phyloP scores from a whole-genome alignment of 1,284 basidiomycete genomes.

The Irpex rosettiformis region DNA sequence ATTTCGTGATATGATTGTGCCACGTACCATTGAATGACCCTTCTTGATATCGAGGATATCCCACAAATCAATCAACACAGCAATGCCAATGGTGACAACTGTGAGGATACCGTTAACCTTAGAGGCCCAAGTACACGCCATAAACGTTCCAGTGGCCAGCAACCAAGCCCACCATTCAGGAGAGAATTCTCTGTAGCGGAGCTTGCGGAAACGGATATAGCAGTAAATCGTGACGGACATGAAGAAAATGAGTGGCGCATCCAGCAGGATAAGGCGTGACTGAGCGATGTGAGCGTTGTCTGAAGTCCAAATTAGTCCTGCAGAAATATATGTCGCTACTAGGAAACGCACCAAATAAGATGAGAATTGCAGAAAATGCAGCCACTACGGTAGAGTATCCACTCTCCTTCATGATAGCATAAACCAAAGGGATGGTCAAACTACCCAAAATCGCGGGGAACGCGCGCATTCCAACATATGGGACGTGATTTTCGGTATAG shows the following conservation, averaged over 20 bases:
- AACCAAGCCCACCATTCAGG: conserved; percentile 96
- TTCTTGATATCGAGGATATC: conserved; percentile 87
- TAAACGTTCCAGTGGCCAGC: conserved; percentile 83
- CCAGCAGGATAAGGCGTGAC: conserved; percentile 93
- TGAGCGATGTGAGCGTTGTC: conserved; percentile 97
- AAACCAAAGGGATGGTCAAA: conserved; percentile 88
- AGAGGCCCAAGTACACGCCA: conserved; percentile 95
- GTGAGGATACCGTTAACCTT: conserved; percentile 98
- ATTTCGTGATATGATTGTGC: background rate
- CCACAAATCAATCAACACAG: conserved; percentile 95
- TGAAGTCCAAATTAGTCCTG: conserved; percentile 30
- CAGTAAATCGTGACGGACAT: conserved; percentile 91
- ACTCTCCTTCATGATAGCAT: conserved; percentile 96
- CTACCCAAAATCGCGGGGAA: conserved; percentile 90
- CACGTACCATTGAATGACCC: conserved; percentile 77
- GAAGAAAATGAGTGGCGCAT: conserved; percentile 95
- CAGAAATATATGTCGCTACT: background rate
- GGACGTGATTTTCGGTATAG: conserved; percentile 85
- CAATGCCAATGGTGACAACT: conserved; percentile 85
- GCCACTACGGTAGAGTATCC: conserved; percentile 91
- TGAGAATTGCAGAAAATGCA: conserved; percentile 81
- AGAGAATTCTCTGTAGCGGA: conserved; percentile 91
- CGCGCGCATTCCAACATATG: conserved; percentile 91
- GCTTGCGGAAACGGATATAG: conserved; percentile 96
- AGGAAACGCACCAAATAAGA: conserved; percentile 76